Conservation (phyloP, 2,329 filamentous ascomycete genomes). For the Arthroderma uncinatum region DNA sequence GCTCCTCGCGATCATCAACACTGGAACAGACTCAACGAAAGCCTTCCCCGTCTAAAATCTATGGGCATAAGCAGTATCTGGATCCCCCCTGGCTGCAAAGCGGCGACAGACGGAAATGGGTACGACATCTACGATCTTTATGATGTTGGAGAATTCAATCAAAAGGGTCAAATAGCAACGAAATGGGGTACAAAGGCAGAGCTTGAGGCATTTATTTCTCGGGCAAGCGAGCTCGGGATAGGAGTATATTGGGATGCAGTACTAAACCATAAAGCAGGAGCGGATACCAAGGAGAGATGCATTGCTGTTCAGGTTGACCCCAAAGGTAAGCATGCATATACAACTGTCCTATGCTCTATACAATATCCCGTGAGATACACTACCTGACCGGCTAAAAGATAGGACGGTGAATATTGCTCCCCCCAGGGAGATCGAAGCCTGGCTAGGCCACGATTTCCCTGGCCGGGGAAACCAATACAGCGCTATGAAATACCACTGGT, state of each 20-base stretch:
- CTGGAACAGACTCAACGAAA: slow-evolving; percentile 47
- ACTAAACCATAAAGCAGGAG: slow-evolving; percentile 60
- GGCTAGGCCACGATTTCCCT: slow-evolving; percentile 56
- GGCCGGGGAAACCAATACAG: slow-evolving; percentile 52
- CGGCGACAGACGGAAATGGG: slow-evolving; percentile 50
- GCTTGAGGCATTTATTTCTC: slow-evolving; percentile 42
- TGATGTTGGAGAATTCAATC: slow-evolving; percentile 61
- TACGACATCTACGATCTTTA: slow-evolving; percentile 62
- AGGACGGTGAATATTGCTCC: slow-evolving; percentile 27
- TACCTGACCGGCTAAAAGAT: slow-evolving; percentile 4
- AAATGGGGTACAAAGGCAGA: slow-evolving; percentile 61
- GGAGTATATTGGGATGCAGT: slow-evolving; percentile 59
- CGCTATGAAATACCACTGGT: slow-evolving; percentile 51
- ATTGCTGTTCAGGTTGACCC: slow-evolving; percentile 53
- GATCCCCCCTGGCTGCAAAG: slow-evolving; percentile 63
- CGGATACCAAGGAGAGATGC: slow-evolving; percentile 53
- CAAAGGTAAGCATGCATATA: slow-evolving; percentile 25
- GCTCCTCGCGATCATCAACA: slow-evolving; percentile 50
- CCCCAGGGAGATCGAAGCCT: slow-evolving; percentile 53
- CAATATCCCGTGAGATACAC: background rate
- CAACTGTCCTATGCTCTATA: background rate
- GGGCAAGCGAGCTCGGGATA: slow-evolving; percentile 44
- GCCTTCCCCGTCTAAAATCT: slow-evolving; percentile 44
- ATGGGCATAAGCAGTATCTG: slow-evolving; percentile 54
- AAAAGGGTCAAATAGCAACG: slow-evolving; percentile 51